Conservation (phyloP, 202 grass and related monocot species). For the Schoenoplectus tabernaemontani region DNA sequence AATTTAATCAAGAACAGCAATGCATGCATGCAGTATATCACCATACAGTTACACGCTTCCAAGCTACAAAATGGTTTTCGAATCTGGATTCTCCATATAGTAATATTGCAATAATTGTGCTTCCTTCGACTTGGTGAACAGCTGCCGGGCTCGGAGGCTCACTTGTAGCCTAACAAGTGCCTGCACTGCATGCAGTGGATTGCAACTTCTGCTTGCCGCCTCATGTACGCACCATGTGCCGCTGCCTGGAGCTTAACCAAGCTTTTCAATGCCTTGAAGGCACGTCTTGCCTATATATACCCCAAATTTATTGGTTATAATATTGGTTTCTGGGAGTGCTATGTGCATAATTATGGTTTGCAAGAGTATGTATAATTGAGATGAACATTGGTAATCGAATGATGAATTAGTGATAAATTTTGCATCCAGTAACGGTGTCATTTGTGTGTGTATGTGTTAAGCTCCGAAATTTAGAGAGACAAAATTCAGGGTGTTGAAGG, state of each 20-base stretch:
- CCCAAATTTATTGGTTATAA: too few relatives aligned
- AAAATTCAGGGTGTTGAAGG: too few relatives aligned
- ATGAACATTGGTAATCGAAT: too few relatives aligned
- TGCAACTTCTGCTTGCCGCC: slow-evolving; percentile 64
- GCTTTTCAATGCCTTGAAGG: slow-evolving; percentile 68
- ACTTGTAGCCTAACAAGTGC: slow-evolving; percentile 69
- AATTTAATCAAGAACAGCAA: background rate
- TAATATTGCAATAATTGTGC: slow-evolving; percentile 31
- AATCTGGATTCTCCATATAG: background rate
- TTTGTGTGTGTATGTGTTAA: too few relatives aligned
- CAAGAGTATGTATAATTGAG: too few relatives aligned
- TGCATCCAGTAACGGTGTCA: too few relatives aligned
- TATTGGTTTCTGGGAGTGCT: too few relatives aligned
- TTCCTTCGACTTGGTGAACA: slow-evolving; percentile 33
- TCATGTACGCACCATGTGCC: slow-evolving; percentile 68
- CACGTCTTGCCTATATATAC: slow-evolving; percentile 54
- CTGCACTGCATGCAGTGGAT: slow-evolving; percentile 87
- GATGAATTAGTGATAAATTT: too few relatives aligned
- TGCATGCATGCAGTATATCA: background rate
- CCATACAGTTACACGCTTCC: background rate
- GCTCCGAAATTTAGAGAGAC: too few relatives aligned
- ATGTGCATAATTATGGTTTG: too few relatives aligned
- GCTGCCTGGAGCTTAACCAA: slow-evolving; percentile 90
- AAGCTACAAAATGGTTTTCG: background rate
- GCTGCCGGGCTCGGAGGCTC: slow-evolving; percentile 57